phyloP scores from a whole-genome alignment of 495 filamentous ascomycete species.

The Hypomontagnella monticulosa region DNA sequence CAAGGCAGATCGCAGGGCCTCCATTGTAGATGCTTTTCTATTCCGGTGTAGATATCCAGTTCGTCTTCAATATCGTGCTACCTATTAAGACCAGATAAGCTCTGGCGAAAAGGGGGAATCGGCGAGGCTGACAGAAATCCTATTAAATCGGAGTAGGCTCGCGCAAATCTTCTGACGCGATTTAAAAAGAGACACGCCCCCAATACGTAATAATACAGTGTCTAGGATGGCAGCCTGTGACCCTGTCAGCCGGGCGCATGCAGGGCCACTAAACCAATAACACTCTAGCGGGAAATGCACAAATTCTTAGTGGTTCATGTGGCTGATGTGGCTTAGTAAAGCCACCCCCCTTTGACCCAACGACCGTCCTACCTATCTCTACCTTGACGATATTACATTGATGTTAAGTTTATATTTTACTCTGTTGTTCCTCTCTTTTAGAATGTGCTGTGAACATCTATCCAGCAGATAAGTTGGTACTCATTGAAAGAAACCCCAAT shows the following conservation, averaged over 20 bases:
- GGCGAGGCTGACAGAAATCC: slow-evolving; percentile 22
- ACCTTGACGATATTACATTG: no score
- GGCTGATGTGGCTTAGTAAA: no score
- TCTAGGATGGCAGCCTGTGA: slow-evolving; percentile 12
- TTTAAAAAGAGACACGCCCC: slow-evolving; percentile 12
- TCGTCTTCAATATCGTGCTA: neutral
- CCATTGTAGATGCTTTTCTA: slow-evolving; percentile 47
- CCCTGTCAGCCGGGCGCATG: slow-evolving; percentile 16
- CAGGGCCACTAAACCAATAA: slow-evolving; percentile 7
- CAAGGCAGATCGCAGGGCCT: slow-evolving; percentile 70
- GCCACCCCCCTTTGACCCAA: no score
- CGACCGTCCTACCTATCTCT: no score
- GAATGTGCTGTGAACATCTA: no score
- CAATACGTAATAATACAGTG: slow-evolving; percentile 10
- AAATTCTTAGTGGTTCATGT: no score
- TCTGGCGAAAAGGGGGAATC: neutral
- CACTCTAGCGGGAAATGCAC: neutral
- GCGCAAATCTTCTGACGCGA: slow-evolving; percentile 25
- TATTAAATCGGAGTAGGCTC: slow-evolving; percentile 1
- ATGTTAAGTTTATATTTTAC: no score
- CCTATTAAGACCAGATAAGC: slow-evolving; percentile 7
- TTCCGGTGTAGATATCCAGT: neutral
- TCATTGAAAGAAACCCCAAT: no score
- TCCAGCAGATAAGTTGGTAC: no score
- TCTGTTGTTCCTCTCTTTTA: no score